Evolutionary conservation across 1,139 yeast species (phyloP).

Genomic region (Taiozyma onychis): DNA sequence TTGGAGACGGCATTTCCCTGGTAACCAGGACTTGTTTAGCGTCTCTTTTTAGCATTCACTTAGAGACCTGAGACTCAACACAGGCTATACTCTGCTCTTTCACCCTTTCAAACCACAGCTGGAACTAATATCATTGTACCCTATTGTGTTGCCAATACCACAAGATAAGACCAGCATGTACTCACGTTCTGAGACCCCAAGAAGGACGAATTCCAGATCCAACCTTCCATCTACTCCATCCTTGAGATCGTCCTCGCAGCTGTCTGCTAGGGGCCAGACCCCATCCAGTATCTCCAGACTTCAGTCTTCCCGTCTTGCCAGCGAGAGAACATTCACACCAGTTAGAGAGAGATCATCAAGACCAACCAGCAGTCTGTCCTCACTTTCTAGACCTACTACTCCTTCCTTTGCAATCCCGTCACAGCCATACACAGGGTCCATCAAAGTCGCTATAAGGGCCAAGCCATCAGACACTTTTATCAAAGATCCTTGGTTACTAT

Average conservation of each 20-base stretch:
- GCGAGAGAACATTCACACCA: constrained; percentile 16
- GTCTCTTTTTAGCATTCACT: neutral
- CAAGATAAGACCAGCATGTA: constrained; percentile 6
- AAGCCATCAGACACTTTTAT: constrained; percentile 27
- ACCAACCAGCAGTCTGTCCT: constrained; percentile 10
- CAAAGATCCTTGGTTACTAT: constrained; percentile 36
- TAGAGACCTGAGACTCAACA: neutral
- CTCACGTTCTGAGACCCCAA: constrained; percentile 18
- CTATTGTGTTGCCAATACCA: neutral
- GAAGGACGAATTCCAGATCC: constrained; percentile 7
- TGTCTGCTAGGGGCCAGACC: constrained; percentile 15
- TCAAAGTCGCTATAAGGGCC: constrained; percentile 32
- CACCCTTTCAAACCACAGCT: neutral
- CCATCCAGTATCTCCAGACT: constrained; percentile 13
- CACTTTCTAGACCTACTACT: constrained; percentile 16
- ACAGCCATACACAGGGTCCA: constrained; percentile 29
- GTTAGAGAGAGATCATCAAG: constrained; percentile 13
- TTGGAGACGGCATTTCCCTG: neutral
- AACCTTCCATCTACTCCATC: constrained; percentile 17
- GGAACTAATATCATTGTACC: too few species aligned
- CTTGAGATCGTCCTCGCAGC: constrained; percentile 15
- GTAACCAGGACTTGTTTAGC: neutral
- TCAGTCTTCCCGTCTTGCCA: constrained; percentile 9
- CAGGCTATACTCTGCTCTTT: neutral
- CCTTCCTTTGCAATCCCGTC: constrained; percentile 12